Evolutionary conservation across 345 rosid species (phyloP).

Genomic region (Eucalyptus sp.): DNA sequence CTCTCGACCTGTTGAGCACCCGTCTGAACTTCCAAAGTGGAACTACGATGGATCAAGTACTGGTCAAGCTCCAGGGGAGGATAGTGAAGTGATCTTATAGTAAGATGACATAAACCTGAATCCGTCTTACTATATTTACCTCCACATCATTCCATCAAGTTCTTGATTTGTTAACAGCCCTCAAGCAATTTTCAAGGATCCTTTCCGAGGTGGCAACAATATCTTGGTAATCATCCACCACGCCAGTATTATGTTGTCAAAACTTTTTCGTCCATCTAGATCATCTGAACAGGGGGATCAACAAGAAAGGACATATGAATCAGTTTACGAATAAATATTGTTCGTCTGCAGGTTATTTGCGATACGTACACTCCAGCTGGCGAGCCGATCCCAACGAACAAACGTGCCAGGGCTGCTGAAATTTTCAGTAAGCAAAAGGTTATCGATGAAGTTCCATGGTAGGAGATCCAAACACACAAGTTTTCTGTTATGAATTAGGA

Average conservation of each 20-base stretch:
- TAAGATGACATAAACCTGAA: slow-evolving; percentile 22
- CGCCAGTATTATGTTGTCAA: background rate
- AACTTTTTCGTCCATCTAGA: background rate
- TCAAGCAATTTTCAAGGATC: slow-evolving; percentile 92
- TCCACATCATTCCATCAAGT: background rate
- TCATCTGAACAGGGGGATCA: background rate
- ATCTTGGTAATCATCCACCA: slow-evolving; percentile 57
- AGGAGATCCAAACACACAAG: background rate
- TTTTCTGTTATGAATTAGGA: background rate
- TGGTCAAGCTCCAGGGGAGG: slow-evolving; percentile 96
- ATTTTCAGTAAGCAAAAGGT: slow-evolving; percentile 68
- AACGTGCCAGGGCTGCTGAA: slow-evolving; percentile 81
- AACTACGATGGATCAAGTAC: slow-evolving; percentile 99
- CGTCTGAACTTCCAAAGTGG: slow-evolving; percentile 98
- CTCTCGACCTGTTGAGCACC: slow-evolving; percentile 76
- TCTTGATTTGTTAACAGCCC: slow-evolving; percentile 41
- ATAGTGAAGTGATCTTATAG: slow-evolving; percentile 97
- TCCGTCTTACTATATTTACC: background rate
- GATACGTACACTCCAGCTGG: slow-evolving; percentile 91
- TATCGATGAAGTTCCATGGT: slow-evolving; percentile 70
- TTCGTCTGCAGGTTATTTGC: slow-evolving; percentile 56
- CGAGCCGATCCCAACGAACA: slow-evolving; percentile 98
- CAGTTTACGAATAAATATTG: background rate
- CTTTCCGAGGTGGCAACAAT: slow-evolving; percentile 95
- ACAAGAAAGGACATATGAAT: background rate